phyloP scores from a whole-genome alignment of 257 asterid genomes.

The Leptodermis oblonga region DNA sequence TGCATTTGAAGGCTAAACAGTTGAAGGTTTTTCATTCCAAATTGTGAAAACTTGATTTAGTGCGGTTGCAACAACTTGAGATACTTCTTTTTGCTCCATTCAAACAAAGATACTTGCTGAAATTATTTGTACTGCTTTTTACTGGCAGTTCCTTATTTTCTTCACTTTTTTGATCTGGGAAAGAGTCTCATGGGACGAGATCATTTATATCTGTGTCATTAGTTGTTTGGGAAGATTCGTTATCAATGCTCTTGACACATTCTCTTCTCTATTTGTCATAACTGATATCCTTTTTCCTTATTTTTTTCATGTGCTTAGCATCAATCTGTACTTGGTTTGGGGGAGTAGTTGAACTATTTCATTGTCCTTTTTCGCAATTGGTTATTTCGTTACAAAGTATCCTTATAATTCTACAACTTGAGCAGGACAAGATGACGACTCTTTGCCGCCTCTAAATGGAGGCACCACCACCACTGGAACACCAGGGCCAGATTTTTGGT shows the following conservation, averaged over 20 bases:
- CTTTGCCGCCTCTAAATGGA: conserved; percentile 32
- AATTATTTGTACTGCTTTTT: not conserved
- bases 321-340: not conserved
- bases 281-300: not conserved
- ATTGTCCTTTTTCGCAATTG: not conserved
- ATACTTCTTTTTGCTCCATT: not conserved
- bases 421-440: conserved; percentile 42
- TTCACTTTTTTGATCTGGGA: not conserved
- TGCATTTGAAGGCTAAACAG: too few species aligned
- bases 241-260: not conserved
- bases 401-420: conserved; percentile 19
- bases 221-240: not conserved
- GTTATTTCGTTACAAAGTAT: not conserved
- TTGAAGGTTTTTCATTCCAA: not conserved
- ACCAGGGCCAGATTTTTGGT: conserved; percentile 96
- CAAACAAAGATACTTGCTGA: not conserved
- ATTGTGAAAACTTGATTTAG: not conserved
- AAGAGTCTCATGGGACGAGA: not conserved
- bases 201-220: not conserved
- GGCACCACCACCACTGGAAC: conserved; percentile 36
- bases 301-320: not conserved
- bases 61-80: not conserved
- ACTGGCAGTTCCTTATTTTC: not conserved
- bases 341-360: too few species aligned
- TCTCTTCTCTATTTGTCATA: not conserved